These are phyloP conservation scores for Tolypocladium tropicale DNA, from an alignment of 2,329 filamentous ascomycete genomes.

Conservation along the genomic window DNA sequence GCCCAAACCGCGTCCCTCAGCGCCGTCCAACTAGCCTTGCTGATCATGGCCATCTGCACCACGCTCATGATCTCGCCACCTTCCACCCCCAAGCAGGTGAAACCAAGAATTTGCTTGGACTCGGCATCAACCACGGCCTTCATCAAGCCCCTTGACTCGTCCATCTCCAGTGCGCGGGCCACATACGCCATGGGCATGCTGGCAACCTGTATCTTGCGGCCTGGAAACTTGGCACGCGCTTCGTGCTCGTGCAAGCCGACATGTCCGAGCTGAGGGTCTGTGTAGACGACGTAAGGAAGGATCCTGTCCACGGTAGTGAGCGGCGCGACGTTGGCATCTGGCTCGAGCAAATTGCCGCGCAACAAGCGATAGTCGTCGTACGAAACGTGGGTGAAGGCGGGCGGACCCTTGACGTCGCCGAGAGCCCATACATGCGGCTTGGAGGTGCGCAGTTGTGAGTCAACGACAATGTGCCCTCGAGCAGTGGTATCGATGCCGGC, in stretches of 20 bases:
- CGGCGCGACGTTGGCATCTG: not conserved
- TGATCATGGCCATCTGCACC: constrained; percentile 43
- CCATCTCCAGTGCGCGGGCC: constrained; percentile 39
- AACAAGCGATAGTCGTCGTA: constrained; percentile 47
- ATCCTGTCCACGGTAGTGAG: constrained; percentile 3
- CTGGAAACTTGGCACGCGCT: constrained; percentile 6
- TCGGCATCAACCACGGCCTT: constrained; percentile 39
- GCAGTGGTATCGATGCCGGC: constrained; percentile 29
- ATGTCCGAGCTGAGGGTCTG: constrained; percentile 42
- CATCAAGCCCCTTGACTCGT: constrained; percentile 40
- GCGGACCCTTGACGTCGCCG: constrained; percentile 40
- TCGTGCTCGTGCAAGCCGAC: constrained; percentile 36
- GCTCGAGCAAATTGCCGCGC: constrained; percentile 28
- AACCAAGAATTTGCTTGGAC: constrained; percentile 38
- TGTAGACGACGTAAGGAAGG: constrained; percentile 39
- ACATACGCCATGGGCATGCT: constrained; percentile 42
- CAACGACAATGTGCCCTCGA: constrained; percentile 32
- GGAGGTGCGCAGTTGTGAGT: constrained; percentile 33
- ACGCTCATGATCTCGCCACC: constrained; percentile 43
- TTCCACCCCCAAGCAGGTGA: constrained; percentile 39
- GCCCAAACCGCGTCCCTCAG: constrained; percentile 37
- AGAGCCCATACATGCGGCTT: constrained; percentile 33
- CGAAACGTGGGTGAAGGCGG: constrained; percentile 45
- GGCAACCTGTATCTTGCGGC: constrained; percentile 28
- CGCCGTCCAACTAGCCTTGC: constrained; percentile 31